Evolutionary conservation across 768 basidiomycete species (phyloP), one percentile per base, ranked within the genome.

Genomic region (Termitomyces sp.): DNA sequence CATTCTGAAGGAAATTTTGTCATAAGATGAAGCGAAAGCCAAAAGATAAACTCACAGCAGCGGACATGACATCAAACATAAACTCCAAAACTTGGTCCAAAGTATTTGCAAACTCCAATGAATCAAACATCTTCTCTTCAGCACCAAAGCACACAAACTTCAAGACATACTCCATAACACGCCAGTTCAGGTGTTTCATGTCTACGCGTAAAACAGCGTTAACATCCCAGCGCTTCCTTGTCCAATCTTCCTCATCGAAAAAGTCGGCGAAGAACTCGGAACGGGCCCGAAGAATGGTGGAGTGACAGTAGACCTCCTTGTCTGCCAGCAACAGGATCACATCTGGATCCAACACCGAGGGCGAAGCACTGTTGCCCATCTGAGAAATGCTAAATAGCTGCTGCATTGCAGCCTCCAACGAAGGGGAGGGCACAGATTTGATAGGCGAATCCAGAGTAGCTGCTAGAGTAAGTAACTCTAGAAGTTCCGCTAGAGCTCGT

Each of bases 191-290:
- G 70, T 97, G 94, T 57, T 68, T 69, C 75, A 98, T 74, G 62
- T 91, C 72, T 42, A 98, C 71, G n/a, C 71, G 69, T 8, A 96
- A 63, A 11, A 77, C 72, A 1, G 86, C 89, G 6, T 63, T 66
- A 17, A 53, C 68, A 59, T 74, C 74, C 77, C 85, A 82, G 29
- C 94, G 79, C 37, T 77, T 75, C 25, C 54, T 65, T 12, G 90
- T 91, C 95, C 97, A 99, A 34, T 84, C 90, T 16, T 77, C 73
- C 63, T 94, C 86, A 41, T 84, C 84, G 68, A 96, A 94, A 71
- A 99, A 88, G 32, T 82, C 82, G 10, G 84, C 75, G 66, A 99
- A 98, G 64, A 97, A 89, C 2, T 82, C 80, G 23, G 89, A 94
- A 1, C 95, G 82, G 0, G 92, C 83, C 11, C 92, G 81, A n/a